Conservation (phyloP, 768 basidiomycete species). For the Lactarius evosmus region DNA sequence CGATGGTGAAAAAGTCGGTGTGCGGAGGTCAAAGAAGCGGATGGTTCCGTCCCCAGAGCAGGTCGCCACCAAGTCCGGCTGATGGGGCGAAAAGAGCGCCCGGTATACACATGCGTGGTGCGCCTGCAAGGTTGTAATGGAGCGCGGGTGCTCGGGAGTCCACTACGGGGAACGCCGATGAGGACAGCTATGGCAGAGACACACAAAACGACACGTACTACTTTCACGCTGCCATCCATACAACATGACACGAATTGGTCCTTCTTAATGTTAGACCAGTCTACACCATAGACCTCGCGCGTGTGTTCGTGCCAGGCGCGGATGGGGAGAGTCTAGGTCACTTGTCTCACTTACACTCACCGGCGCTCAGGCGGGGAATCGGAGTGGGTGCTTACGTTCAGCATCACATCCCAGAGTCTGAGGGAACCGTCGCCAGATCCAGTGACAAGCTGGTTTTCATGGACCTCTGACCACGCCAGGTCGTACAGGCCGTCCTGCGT, state of each 20-base stretch:
- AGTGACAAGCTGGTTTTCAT: conserved; percentile 90
- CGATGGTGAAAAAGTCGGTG: conserved; percentile 53
- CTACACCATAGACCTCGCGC: conserved; percentile 87
- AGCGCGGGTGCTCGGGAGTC: conserved; percentile 78
- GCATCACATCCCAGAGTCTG: conserved; percentile 83
- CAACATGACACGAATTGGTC: conserved; percentile 82
- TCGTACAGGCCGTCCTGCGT: conserved; percentile 89
- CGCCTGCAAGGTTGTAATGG: conserved; percentile 77
- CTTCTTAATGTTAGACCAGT: conserved; percentile 94
- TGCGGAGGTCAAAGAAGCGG: conserved; percentile 75
- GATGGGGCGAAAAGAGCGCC: conserved; percentile 89
- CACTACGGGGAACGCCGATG: conserved; percentile 51
- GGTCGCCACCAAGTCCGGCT: conserved; percentile 74
- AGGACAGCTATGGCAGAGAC: background rate
- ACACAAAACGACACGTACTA: conserved; percentile 51
- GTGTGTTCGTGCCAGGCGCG: conserved; percentile 93
- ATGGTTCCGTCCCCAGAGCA: conserved; percentile 86
- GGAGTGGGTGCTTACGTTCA: conserved; percentile 54
- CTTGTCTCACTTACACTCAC: conserved; percentile 36
- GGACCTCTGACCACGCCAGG: conserved; percentile 90
- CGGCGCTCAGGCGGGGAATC: conserved; percentile 18
- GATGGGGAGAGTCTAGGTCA: conserved; percentile 76
- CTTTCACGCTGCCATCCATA: conserved; percentile 89
- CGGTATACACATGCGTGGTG: conserved; percentile 86
- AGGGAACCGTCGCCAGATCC: conserved; percentile 90